Percentiles rank a stretch among this genome's conserved stretches.
phyloP scores from a whole-genome alignment of 129 eudicot species.

The Tagetes erecta region DNA sequence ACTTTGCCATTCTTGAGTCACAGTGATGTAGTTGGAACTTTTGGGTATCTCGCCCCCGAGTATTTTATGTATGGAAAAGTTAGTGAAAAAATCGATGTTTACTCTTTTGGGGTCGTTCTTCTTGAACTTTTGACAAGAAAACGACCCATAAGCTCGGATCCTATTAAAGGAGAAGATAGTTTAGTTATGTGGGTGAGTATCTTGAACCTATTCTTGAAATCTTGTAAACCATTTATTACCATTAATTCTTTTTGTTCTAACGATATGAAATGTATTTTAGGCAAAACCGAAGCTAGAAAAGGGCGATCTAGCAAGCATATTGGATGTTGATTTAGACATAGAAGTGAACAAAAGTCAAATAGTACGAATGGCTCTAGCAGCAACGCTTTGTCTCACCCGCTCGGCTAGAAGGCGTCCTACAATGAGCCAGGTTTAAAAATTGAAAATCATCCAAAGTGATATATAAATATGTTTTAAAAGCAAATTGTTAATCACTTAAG shows the following conservation, averaged over 20 bases:
- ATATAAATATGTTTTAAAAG: background rate
- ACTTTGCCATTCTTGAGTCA: slow-evolving; percentile 57
- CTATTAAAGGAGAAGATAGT: slow-evolving; percentile 80
- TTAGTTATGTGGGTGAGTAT: slow-evolving; percentile 95
- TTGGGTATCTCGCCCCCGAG: slow-evolving; percentile 97
- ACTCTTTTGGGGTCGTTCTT: slow-evolving; percentile 93
- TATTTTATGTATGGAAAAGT: slow-evolving; percentile 98
- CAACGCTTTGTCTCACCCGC: slow-evolving; percentile 71
- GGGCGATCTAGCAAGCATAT: slow-evolving; percentile 63
- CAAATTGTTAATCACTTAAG: background rate
- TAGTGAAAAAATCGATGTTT: slow-evolving; percentile 88
- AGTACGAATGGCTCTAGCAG: slow-evolving; percentile 80
- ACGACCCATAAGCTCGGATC: slow-evolving; percentile 66
- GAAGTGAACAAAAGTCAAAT: slow-evolving; percentile 54
- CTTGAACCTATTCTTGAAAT: background rate
- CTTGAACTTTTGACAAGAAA: slow-evolving; percentile 79
- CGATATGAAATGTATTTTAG: slow-evolving; percentile 34
- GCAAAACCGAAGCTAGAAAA: slow-evolving; percentile 81
- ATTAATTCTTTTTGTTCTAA: slow-evolving; percentile 10
- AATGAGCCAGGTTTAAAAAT: slow-evolving; percentile 61
- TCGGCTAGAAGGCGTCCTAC: slow-evolving; percentile 89
- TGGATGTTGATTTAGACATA: slow-evolving; percentile 64
- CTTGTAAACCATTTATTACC: background rate
- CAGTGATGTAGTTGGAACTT: slow-evolving; percentile 86
- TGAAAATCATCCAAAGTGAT: background rate